Evolutionary conservation across 345 rosid genomes (phyloP).

Genomic region (Citrus australasica): DNA sequence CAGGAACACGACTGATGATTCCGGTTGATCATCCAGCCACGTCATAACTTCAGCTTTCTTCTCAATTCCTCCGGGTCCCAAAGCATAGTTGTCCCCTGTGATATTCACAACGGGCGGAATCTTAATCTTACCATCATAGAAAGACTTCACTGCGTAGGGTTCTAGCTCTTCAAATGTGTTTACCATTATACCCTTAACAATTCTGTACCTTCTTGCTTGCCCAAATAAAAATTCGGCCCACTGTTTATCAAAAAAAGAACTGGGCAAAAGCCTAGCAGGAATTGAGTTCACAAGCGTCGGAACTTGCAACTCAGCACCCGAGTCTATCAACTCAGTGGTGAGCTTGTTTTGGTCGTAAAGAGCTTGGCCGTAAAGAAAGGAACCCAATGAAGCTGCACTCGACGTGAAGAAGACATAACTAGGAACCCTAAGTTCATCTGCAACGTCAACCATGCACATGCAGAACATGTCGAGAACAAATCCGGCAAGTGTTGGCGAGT

Average conservation of each 20-base stretch:
- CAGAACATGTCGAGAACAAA: conserved; percentile 58
- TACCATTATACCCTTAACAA: conserved; percentile 41
- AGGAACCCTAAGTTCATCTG: conserved; percentile 40
- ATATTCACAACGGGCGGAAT: conserved; percentile 38
- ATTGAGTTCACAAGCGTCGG: conserved; percentile 32
- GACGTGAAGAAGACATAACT: conserved; percentile 47
- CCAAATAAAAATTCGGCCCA: neutral
- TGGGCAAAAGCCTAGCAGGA: conserved; percentile 39
- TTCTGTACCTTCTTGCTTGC: conserved; percentile 12
- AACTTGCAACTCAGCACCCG: conserved; percentile 27
- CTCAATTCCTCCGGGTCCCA: neutral
- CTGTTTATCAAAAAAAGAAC: neutral
- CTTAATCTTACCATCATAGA: neutral
- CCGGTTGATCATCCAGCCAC: conserved; percentile 58
- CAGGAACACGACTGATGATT: conserved; percentile 48
- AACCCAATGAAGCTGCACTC: conserved; percentile 34
- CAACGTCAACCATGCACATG: conserved; percentile 44
- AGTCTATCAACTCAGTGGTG: conserved; percentile 26
- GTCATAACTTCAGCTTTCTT: conserved; percentile 17
- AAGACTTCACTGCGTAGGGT: conserved; percentile 23
- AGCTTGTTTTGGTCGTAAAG: conserved; percentile 19
- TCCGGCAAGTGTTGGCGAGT: conserved; percentile 37
- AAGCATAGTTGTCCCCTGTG: neutral
- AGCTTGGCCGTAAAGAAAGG: conserved; percentile 14
- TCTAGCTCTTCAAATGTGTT: conserved; percentile 52